A percentile compares a stretch with the other conserved stretches of the same genome.
Evolutionary conservation across 2,329 filamentous ascomycete genomes (phyloP).

Genomic region (Chrysoporthe cubensis): DNA sequence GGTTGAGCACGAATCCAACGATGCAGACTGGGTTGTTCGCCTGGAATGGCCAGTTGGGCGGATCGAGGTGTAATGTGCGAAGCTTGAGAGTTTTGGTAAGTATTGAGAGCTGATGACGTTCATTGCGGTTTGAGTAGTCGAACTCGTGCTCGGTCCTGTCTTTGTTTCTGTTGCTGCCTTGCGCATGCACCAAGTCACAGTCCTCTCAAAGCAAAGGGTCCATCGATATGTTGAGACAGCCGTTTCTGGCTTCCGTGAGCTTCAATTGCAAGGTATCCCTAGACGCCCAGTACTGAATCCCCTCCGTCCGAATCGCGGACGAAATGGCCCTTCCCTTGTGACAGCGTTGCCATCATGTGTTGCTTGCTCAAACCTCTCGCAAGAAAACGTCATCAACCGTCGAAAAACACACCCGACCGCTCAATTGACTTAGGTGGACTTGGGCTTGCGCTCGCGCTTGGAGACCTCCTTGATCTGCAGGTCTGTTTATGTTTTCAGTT

Average conservation of each 20-base stretch:
- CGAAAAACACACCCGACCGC: conserved; percentile 22
- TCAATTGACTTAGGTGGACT: conserved; percentile 41
- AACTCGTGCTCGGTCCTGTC: conserved; percentile 13
- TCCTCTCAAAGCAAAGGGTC: neutral
- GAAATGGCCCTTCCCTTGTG: conserved; percentile 34
- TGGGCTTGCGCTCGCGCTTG: conserved; percentile 62
- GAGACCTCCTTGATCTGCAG: conserved; percentile 59
- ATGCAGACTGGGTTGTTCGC: conserved; percentile 43
- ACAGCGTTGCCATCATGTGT: conserved; percentile 29
- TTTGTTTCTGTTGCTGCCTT: conserved; percentile 30
- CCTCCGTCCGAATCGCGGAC: conserved; percentile 38
- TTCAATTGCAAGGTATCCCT: conserved; percentile 58
- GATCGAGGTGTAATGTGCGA: neutral
- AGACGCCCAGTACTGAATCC: conserved; percentile 56
- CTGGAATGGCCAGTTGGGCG: conserved; percentile 40
- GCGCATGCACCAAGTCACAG: conserved; percentile 36
- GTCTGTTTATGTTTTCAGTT: conserved; percentile 46
- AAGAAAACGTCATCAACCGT: conserved; percentile 23
- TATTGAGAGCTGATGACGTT: conserved; percentile 31
- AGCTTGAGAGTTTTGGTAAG: conserved; percentile 33
- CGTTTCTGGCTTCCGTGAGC: conserved; percentile 38
- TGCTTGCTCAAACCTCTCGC: conserved; percentile 37
- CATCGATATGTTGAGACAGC: conserved; percentile 23
- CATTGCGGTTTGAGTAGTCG: neutral
- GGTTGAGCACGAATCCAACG: neutral